phyloP scores from a whole-genome alignment of 129 eudicot genomes.

The Dittrichia graveolens region DNA sequence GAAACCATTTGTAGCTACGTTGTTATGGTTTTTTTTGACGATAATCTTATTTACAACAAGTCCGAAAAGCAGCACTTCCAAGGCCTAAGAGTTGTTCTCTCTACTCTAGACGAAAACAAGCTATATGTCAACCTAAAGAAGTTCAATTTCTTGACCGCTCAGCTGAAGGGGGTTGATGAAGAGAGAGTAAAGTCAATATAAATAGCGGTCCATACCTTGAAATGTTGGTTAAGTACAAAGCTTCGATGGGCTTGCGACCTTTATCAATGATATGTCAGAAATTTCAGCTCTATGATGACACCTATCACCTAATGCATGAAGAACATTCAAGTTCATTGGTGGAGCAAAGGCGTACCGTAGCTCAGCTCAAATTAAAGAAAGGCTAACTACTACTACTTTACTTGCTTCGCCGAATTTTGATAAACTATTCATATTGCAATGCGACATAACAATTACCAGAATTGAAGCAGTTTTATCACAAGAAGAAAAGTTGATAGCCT shows the following conservation, averaged over 20 bases:
- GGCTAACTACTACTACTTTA: neutral
- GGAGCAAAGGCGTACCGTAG: neutral
- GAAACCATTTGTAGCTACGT: neutral
- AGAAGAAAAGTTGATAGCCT: neutral
- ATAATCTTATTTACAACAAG: constrained; percentile 2
- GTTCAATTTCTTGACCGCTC: neutral
- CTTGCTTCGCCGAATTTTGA: neutral
- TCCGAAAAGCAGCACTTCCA: neutral
- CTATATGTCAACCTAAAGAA: neutral
- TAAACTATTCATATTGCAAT: neutral
- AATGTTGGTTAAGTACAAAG: neutral
- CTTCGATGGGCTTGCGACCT: constrained; percentile 8
- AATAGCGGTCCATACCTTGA: neutral
- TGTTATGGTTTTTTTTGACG: constrained; percentile 3
- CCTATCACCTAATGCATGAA: constrained; percentile 4
- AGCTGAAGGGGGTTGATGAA: neutral
- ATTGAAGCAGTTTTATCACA: neutral
- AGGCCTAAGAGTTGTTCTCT: neutral
- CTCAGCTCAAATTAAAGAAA: neutral
- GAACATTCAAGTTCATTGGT: neutral
- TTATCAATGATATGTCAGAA: neutral
- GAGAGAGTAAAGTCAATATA: neutral
- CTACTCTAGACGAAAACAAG: neutral
- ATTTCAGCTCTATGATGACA: neutral
- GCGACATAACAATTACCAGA: neutral